A percentile compares a stretch with the other conserved stretches of the same genome.
phyloP scores from a whole-genome alignment of 2,329 filamentous ascomycete species.

The Exophiala lecanii-corni region DNA sequence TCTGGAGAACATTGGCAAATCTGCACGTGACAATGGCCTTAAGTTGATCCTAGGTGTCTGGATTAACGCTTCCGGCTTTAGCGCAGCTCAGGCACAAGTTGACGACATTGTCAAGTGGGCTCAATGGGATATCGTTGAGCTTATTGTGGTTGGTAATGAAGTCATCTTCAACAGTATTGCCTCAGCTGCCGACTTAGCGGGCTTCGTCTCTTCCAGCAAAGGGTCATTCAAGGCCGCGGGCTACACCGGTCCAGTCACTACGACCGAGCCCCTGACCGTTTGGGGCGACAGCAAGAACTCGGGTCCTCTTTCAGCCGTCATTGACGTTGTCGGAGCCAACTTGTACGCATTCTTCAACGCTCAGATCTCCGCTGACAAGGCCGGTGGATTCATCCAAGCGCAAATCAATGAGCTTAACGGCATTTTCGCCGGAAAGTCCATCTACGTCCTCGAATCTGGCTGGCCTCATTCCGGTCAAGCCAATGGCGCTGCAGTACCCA shows the following conservation, averaged over 20 bases:
- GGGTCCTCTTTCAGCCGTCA: conserved; percentile 59
- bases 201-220: conserved; percentile 67
- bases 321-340: conserved; percentile 81
- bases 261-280: conserved; percentile 76
- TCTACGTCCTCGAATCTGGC: conserved; percentile 83
- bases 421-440: conserved; percentile 67
- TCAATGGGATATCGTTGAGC: conserved; percentile 69
- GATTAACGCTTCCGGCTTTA: conserved; percentile 60
- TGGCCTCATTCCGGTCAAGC: conserved; percentile 70
- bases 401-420: conserved; percentile 68
- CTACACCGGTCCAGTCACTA: conserved; percentile 73
- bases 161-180: conserved; percentile 71
- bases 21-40: conserved; percentile 62
- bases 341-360: conserved; percentile 93
- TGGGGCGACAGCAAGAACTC: conserved; percentile 54
- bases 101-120: conserved; percentile 66
- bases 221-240: conserved; percentile 56
- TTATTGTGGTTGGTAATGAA: conserved; percentile 89
- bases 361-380: conserved; percentile 55
- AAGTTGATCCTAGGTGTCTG: conserved; percentile 85
- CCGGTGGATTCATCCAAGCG: conserved; percentile 69
- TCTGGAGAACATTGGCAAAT: conserved; percentile 68
- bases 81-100: conserved; percentile 68
- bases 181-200: conserved; percentile 59
- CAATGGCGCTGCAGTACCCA: conserved; percentile 71